Base-by-base conservation (phyloP, 345 rosid species). In the Dipteronia dyeriana region DNA sequence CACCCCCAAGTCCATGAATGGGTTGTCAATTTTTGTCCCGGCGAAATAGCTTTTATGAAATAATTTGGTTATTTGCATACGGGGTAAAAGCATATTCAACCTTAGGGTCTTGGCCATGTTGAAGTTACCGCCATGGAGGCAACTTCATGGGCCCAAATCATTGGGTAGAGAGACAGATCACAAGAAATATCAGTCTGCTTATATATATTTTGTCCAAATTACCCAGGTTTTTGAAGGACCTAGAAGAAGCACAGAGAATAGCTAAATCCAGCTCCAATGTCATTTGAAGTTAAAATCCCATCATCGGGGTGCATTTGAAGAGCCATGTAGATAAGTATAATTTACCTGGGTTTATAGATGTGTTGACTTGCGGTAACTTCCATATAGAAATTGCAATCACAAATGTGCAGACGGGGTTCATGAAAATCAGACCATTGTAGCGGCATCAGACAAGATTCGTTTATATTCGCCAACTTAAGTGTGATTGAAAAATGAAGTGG, bases 211-310 rank as follows among this genome's bases (percentile, higher is more conserved):
- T 72, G 69, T 41, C 19, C 25, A 7, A 45, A 12, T 39, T 60
- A 39, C 60, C 81, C 90, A 96, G 99, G 82, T 92, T 96, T 78
- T 78, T 92, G 71, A 96, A 86, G 84, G 95, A 96, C 83, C 86
- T 90, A 22, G 97, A 90, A 85, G 98, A 90, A 80, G 98, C 97
- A 47, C 97, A 90, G 76, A 87, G 91, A 82, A 81, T 87, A 74
- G 80, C 95, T 73, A 86, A 85, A 74, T 83, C 87, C 79, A 88
- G 89, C 84, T 71, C 81, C 79, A 87, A 66, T 71, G 79, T 85
- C 56, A 87, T 90, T 76, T 91, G 84, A 91, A 79, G 71, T 43
- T 20, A 25, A 65, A 51, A 73, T 62, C 57, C 7, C 20, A 34
- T 61, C 41, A 59, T 1, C 5, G 43, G 45, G 51, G 25, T 64